Conservation (phyloP, 1,284 basidiomycete species). For the Ceratobasidium theobromae region DNA sequence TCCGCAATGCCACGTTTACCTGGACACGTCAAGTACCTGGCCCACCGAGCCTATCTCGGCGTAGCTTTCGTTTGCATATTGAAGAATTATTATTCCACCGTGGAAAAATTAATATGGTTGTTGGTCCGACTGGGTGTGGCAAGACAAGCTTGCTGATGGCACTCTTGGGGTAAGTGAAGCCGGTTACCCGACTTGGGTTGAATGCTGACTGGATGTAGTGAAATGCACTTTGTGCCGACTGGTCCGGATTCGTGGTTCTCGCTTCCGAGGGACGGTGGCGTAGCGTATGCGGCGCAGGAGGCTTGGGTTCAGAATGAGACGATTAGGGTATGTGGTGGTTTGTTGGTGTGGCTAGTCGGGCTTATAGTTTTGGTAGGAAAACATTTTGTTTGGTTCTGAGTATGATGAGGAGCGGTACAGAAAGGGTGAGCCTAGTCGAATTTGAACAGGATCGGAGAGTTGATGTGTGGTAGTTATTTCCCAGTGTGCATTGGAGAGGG, state of each 20-base stretch:
- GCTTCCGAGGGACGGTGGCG: constrained; percentile 64
- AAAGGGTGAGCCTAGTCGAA: constrained; percentile 38
- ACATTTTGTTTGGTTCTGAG: constrained; percentile 56
- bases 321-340: constrained; percentile 45
- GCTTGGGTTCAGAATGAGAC: constrained; percentile 69
- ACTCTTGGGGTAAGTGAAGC: constrained; percentile 46
- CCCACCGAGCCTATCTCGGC: constrained; percentile 34
- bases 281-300: constrained; percentile 76
- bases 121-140: constrained; percentile 58
- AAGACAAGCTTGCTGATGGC: constrained; percentile 54
- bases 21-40: constrained; percentile 46
- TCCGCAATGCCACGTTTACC: constrained; percentile 49
- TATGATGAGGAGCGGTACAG: constrained; percentile 56
- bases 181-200: constrained; percentile 13
- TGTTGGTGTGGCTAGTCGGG: background rate
- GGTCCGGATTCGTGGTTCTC: constrained; percentile 61
- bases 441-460: background rate
- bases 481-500: constrained; percentile 46
- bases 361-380: constrained; percentile 42
- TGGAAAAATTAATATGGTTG: constrained; percentile 59
- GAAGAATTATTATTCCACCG: constrained; percentile 57
- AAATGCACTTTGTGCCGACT: constrained; percentile 54
- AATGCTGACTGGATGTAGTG: constrained; percentile 53
- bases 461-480: constrained; percentile 36
- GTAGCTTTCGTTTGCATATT: constrained; percentile 53